Base-by-base conservation (phyloP, 2,329 filamentous ascomycete genomes). In the Colletotrichum orchidophilum region DNA sequence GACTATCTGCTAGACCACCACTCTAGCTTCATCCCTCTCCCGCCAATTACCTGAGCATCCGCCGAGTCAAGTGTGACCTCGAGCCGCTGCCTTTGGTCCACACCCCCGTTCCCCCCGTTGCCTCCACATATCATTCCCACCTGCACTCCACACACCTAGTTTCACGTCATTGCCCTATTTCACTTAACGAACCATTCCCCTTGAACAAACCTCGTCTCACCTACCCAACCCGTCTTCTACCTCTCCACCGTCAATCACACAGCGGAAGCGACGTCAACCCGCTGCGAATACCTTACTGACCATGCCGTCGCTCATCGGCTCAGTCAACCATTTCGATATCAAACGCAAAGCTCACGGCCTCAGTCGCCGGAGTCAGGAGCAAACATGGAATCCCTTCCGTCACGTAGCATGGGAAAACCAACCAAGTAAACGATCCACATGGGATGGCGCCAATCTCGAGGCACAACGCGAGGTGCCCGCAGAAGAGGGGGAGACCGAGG, bases 301-400 rank as follows among this genome's bases (percentile, higher is more conserved):
- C 27, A 71, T 71, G 69, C 64, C 68, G 39, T 18, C 58, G 33
- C 29, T 63, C 46, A 24, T 59, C 58, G 69, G 69, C 42, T 72
- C 78, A 87, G 85, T 86, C 80, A 87, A 87, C 74, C 78, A 81
- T 52, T 84, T 81, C 74, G 79, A 78, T 63, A 81, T 84, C 73
- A 87, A 83, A 79, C 81, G 82, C 70, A 77, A 80, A 68, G 86
- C 86, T 70, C 83, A 84, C 70, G 79, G 73, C 26, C 75, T 85
- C 53, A 83, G 84, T 61, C 82, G 84, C 66, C 77, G 81, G 42
- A 79, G 79, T 64, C 29, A 39, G 35, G 80, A 82, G 66, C 79
- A 82, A 26, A 75, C 77, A 26, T 84, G 81, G 80, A 86, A 85
- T 33, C 83, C 82, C 8, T 87, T 87, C 63, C 80, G 82, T 9